Conservation (phyloP, 495 filamentous ascomycete species). For the Arthonia radiata region DNA sequence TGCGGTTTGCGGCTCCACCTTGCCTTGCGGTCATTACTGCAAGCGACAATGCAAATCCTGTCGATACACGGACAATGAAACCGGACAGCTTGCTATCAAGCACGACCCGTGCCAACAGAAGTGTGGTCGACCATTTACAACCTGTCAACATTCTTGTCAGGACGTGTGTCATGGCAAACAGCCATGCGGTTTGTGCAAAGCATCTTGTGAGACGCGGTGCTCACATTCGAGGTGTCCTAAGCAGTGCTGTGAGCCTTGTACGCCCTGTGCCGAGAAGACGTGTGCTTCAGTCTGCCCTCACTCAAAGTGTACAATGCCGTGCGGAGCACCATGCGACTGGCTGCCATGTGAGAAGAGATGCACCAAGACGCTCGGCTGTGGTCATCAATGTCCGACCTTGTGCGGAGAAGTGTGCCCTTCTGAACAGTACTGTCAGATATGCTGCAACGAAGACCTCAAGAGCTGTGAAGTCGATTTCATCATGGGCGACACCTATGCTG, state of each 20-base stretch:
- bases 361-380: conserved; percentile 27
- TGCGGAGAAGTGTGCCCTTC: conserved; percentile 42
- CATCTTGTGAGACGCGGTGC: conserved; percentile 35
- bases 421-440: conserved; percentile 29
- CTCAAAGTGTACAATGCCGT: conserved; percentile 35
- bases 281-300: conserved; percentile 36
- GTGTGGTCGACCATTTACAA: conserved; percentile 29
- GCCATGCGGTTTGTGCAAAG: conserved; percentile 27
- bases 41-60: conserved; percentile 25
- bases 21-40: conserved; percentile 41
- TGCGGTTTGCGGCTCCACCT: conserved; percentile 17
- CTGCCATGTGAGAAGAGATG: conserved; percentile 46
- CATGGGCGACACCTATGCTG: conserved; percentile 21
- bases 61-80: conserved; percentile 9
- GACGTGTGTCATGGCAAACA: conserved; percentile 26
- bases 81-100: too few species aligned
- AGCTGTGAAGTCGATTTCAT: conserved; percentile 28
- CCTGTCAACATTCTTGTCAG: conserved; percentile 33
- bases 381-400: conserved; percentile 41
- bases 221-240: conserved; percentile 33
- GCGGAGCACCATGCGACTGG: conserved; percentile 32
- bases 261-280: conserved; percentile 31
- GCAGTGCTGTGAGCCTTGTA: conserved; percentile 36
- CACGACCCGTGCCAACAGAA: conserved; percentile 25
- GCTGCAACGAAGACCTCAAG: conserved; percentile 19